phyloP scores from a whole-genome alignment of 2,329 filamentous ascomycete species.

The Colletotrichum sp. region DNA sequence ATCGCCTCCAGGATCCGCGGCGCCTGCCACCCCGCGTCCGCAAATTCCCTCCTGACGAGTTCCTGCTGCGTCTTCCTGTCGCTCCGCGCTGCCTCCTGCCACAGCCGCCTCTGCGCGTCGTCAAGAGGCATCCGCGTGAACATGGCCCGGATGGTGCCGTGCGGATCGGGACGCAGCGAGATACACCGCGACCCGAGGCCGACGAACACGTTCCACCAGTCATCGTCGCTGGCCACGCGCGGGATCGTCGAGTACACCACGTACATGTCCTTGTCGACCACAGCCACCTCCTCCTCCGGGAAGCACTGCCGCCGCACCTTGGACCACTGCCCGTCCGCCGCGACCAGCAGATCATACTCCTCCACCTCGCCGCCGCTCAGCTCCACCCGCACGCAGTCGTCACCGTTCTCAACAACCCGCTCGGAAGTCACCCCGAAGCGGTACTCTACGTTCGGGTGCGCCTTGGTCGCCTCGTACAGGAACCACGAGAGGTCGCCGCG shows the following conservation, averaged over 20 bases:
- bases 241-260: constrained; percentile 38
- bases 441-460: constrained; percentile 28
- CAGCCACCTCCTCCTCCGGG: constrained; percentile 19
- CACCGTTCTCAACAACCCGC: constrained; percentile 23
- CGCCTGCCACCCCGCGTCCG: constrained; percentile 46
- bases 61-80: constrained; percentile 36
- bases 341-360: constrained; percentile 57
- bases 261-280: constrained; percentile 28
- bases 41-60: constrained; percentile 33
- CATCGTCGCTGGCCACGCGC: constrained; percentile 18
- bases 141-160: constrained; percentile 12
- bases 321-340: constrained; percentile 60
- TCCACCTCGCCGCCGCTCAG: constrained; percentile 47
- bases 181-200: background rate
- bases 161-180: constrained; percentile 1
- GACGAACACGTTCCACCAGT: constrained; percentile 13
- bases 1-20: constrained; percentile 32
- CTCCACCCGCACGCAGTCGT: constrained; percentile 35
- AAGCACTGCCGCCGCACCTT: constrained; percentile 48
- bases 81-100: background rate
- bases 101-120: background rate
- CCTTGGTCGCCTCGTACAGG: constrained; percentile 42
- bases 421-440: constrained; percentile 26
- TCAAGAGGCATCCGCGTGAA: background rate
- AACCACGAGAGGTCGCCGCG: constrained; percentile 57